Evolutionary conservation across 257 asterid genomes (phyloP), one percentile per base, ranked within the genome.

Genomic region (Solanum virginianum): DNA sequence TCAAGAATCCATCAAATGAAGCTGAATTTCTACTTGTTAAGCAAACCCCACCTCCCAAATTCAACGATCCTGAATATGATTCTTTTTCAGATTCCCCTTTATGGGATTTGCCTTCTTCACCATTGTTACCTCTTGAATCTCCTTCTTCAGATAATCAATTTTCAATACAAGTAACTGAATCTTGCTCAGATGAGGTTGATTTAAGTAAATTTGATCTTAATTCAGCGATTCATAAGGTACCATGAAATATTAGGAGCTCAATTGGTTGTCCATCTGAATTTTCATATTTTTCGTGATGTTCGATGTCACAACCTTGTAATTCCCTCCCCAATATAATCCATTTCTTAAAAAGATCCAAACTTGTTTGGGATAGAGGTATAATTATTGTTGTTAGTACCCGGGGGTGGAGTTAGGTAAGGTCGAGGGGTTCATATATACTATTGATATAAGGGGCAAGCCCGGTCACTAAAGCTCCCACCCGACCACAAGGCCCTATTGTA

Each of bases 71-170:
- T 0, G 97, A 96, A 41, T 94, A 96, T 83, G 97, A 94, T 90
- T 91, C 93, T 49, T 91, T 90, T 82, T 89, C 84, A 18, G 99
- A 96, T 90, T 93, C 98, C 68, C 91, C 89, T 74, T 94, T 96
- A 32, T 96, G 98, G 99, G 99, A 96, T 90, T 91, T 96, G 90
- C 99, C 98, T 65, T 91, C 90, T 65, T 85, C 89, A 2, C 88
- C 87, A 62, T 90, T 96, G 77, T 85, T 87, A 77, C 87, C 82
- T 62, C 55, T 84, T 17, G 82, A 77, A 22, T 55, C 45, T 63
- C 85, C 88, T 22, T 66, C 88, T 22, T 66, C 83, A 81, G 62
- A 22, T 8, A 82, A 63, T 9, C 84, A 85, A 15, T 68, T 86
- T 81, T 86, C 86, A 41, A n/a, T 92, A 66, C 89, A 86, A 90